Base-by-base conservation (phyloP, 495 filamentous ascomycete genomes). In the Annulohypoxylon stygium region DNA sequence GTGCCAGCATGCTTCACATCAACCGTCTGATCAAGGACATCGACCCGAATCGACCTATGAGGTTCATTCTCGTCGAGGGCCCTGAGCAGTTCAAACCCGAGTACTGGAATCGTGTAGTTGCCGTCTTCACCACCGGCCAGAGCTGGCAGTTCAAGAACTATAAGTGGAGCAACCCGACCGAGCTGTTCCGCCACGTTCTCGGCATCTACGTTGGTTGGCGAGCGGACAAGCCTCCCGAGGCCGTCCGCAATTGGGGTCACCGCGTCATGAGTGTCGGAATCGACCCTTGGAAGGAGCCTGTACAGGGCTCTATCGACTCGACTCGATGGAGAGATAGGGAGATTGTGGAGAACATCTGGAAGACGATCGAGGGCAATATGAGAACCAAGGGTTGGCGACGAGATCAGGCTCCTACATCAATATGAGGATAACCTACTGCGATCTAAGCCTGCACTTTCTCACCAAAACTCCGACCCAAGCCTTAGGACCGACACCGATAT, bases 91-190 rank as follows among this genome's bases (percentile, higher is more conserved):
- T 99, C 86, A 96, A 96, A 80, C 96, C 96, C 1, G 95, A 98
- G 78, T 98, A 98, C 83, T 99, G 96, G 96, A 89, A 90, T 65
- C 90, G 97, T 18, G 93, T 99, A 9, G 96, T 98, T 8, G 97
- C 93, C 8, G 94, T 99, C 51, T 99, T 99, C 82, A 99, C 96
- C 0, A 99, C 96, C 8, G 96, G 96, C 23, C 96, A 99, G 81
- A 91, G 92, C 10, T 99, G 96, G 96, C 96, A 99, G 81, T 99
- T 98, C 83, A 97, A 97, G 82, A 91, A 90, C 53, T 99, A 98
- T 87, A 97, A 96, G 83, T 98, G 96, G 95, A 90, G 91, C 67
- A 89, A 93, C 26, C 93, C 97, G 4, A 83, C 88, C 2, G 96
- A 98, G 70, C 86, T 99, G 34, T 99, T 99, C 82, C 87, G 89